Evolutionary conservation across 2,329 filamentous ascomycete genomes (phyloP).

Genomic region (Trichoderma gracile): DNA sequence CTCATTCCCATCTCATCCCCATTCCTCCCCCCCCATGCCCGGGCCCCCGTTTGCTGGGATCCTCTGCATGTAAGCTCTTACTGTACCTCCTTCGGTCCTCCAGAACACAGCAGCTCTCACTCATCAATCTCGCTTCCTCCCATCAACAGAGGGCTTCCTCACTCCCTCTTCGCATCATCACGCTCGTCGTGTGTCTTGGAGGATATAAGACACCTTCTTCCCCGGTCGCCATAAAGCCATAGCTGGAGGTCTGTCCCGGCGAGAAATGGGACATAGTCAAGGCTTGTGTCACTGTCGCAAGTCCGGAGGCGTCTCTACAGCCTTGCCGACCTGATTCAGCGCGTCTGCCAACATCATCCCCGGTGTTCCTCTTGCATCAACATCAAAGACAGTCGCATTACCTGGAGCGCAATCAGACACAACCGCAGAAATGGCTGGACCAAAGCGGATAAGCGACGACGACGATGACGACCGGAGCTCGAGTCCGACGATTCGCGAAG

Average conservation of each 20-base stretch:
- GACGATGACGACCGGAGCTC: background rate
- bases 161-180: background rate
- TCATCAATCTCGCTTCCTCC: slow-evolving; percentile 5
- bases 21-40: background rate
- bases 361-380: background rate
- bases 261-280: slow-evolving; percentile 23
- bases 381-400: background rate
- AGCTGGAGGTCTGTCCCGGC: background rate
- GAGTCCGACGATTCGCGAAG: slow-evolving; percentile 22
- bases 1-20: background rate
- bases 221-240: background rate
- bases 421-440: slow-evolving; percentile 14
- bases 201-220: background rate
- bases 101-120: background rate
- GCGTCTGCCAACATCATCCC: background rate
- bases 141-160: background rate
- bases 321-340: slow-evolving; percentile 16
- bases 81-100: background rate
- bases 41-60: slow-evolving; percentile 12
- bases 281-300: slow-evolving; percentile 4
- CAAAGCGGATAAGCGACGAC: slow-evolving; percentile 12
- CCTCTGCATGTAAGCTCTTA: slow-evolving; percentile 15
- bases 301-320: slow-evolving; percentile 5
- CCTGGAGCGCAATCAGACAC: background rate
- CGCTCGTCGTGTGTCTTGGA: background rate